Base-by-base conservation (phyloP, 2,329 filamentous ascomycete genomes). In the Trichoderma asperellum region DNA sequence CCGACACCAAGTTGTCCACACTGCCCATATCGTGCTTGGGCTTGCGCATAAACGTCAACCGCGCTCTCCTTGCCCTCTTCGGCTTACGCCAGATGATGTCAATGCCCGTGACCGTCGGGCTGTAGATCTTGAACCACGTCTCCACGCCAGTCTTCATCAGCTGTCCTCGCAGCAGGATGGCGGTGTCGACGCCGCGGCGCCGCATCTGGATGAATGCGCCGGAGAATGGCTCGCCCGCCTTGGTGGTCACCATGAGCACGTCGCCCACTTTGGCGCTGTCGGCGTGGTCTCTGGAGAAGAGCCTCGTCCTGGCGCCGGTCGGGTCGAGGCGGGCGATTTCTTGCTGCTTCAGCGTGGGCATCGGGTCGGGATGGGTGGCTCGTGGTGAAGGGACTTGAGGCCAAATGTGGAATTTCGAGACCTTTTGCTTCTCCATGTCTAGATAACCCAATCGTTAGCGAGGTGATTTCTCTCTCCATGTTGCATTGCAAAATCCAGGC, bases 81-180 rank as follows among this genome's bases (percentile, higher is more conserved):
- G 88, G 86, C 72, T 89, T 87, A 75, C 95, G 86, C 88, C 97
- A 93, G 80, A 98, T 92, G 75, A 99, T 91, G 82, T 99, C 95
- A 76, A 99, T 93, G 72, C 92, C 93, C 78, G 92, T 89, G 37
- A 98, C 91, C 77, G 92, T 91, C 71, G 95, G 95, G 77, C 89
- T 92, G 84, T 96, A 98, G 70, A 98, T 86, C 85, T 99, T 99
- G 82, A 92, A 94, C 90, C 93, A 97, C 93, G 97, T 96, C 87
- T 99, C 96, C 70, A 97, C 93, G 71, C 93, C 92, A 7, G 96
- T 88, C 75, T 92, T 88, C 73, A 93, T 94, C 75, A 99, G 83
- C 78, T 96, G 90, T 75, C 95, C 95, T 68, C 96, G 88, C 70
- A 99, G 85, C 70, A 97, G 83, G 68, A 99, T 91, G 5, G 92